These are phyloP conservation scores for Pythium sukuiense DNA, from an alignment of 352 stramenopile species.

Conservation along the genomic window DNA sequence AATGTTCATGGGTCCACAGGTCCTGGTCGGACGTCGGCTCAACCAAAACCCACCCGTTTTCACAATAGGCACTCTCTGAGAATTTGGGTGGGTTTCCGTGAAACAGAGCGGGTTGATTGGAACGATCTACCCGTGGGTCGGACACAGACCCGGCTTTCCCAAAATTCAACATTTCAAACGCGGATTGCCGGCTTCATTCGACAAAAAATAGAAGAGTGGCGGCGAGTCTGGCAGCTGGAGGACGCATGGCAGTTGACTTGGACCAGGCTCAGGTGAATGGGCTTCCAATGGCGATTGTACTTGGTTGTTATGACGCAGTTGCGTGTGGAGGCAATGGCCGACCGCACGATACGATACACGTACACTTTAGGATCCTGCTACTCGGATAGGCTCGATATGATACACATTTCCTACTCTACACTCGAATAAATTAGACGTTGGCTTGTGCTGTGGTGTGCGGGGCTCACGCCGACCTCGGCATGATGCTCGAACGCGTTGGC, in stretches of 20 bases:
- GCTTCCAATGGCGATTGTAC: conserved; percentile 12
- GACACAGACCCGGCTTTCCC: conserved; percentile 8
- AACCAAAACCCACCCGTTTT: neutral
- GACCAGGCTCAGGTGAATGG: neutral
- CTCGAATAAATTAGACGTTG: conserved; percentile 9
- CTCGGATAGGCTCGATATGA: conserved; percentile 1
- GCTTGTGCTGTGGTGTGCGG: neutral
- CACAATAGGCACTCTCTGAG: no score
- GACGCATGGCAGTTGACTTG: conserved; percentile 6
- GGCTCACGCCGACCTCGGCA: conserved; percentile 16
- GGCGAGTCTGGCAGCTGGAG: neutral
- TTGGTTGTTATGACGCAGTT: conserved; percentile 8
- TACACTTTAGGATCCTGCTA: neutral
- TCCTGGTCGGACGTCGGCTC: neutral
- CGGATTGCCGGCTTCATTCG: neutral
- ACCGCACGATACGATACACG: neutral
- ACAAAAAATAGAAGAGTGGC: conserved; percentile 6
- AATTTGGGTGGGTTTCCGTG: neutral
- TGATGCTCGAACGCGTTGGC: neutral
- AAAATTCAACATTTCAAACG: conserved; percentile 25
- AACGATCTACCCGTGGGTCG: neutral
- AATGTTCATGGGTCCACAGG: conserved; percentile 3
- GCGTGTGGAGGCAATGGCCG: neutral
- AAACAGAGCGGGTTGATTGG: no score
- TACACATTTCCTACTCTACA: conserved; percentile 15